A percentile compares a stretch with the other conserved stretches of the same genome.
Evolutionary conservation across 495 filamentous ascomycete genomes (phyloP).

Genomic region (Jackrogersella multiformis): DNA sequence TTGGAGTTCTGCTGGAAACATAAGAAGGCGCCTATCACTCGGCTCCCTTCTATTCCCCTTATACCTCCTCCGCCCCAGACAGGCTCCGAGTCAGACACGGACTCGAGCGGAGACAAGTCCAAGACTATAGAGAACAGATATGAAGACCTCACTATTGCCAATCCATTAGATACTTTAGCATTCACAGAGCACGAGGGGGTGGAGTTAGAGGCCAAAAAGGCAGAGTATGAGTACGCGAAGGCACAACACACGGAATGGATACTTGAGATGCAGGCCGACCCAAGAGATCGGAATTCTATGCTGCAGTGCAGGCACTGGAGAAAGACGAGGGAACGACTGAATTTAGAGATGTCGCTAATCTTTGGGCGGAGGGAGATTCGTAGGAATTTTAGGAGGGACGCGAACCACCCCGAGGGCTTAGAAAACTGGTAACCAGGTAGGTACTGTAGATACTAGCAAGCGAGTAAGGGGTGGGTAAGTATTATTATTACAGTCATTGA

Average conservation of each 20-base stretch:
- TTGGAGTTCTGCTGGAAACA: conserved; percentile 13
- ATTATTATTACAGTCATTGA: not conserved
- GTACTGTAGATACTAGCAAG: not conserved
- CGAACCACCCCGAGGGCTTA: conserved; percentile 10
- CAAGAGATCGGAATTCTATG: not conserved
- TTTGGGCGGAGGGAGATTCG: conserved; percentile 13
- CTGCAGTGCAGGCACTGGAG: conserved; percentile 1
- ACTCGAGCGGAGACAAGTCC: not conserved
- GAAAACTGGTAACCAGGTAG: conserved; percentile 21
- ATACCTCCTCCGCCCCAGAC: not conserved
- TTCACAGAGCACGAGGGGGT: conserved; percentile 30
- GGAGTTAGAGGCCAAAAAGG: conserved; percentile 1
- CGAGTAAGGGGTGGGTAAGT: not conserved
- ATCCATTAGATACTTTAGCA: not conserved
- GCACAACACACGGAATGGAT: conserved; percentile 8
- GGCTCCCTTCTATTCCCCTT: not conserved
- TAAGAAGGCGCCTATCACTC: conserved; percentile 20
- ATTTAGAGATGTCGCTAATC: conserved; percentile 15
- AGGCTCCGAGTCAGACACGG: not conserved
- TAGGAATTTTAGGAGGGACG: conserved; percentile 24
- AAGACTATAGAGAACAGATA: not conserved
- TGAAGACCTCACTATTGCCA: not conserved
- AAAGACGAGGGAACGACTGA: conserved; percentile 2
- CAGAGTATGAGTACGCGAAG: not conserved
- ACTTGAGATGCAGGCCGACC: not conserved